Percentiles rank a stretch among this genome's conserved stretches.
These are phyloP conservation scores for Endocalyx cinctus DNA, from an alignment of 2,329 filamentous ascomycete species.

Conservation along the genomic window DNA sequence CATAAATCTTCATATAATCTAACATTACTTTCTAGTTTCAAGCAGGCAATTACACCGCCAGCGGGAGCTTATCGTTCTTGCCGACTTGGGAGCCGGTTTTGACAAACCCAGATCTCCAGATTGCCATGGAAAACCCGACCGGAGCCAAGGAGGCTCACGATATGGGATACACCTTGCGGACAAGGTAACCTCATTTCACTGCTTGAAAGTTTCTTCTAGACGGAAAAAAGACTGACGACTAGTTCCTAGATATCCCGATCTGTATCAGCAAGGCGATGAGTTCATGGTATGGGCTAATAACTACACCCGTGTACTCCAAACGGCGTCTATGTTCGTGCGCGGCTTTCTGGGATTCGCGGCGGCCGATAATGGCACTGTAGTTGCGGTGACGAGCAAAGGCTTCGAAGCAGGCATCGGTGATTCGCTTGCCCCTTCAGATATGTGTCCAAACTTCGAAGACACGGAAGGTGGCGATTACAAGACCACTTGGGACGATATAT, in stretches of 20 bases:
- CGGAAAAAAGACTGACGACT: neutral
- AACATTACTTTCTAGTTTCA: constrained; percentile 39
- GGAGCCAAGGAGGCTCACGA: constrained; percentile 59
- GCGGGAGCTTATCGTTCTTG: constrained; percentile 51
- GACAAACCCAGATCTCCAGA: constrained; percentile 48
- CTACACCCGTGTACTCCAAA: constrained; percentile 60
- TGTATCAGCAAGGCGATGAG: constrained; percentile 43
- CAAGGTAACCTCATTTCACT: constrained; percentile 22
- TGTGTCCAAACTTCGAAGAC: constrained; percentile 56
- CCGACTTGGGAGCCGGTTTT: constrained; percentile 54
- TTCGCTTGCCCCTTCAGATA: constrained; percentile 58
- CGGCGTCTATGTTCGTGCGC: constrained; percentile 55
- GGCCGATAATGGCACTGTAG: constrained; percentile 47
- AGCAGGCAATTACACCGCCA: constrained; percentile 47
- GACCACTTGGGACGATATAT: constrained; percentile 44
- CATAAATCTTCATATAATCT: neutral
- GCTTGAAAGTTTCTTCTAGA: neutral
- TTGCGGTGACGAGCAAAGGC: constrained; percentile 54
- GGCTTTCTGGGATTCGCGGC: constrained; percentile 57
- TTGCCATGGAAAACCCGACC: constrained; percentile 55
- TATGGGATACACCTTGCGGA: constrained; percentile 48
- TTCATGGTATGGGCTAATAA: constrained; percentile 64
- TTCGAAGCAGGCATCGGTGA: constrained; percentile 51
- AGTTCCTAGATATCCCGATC: constrained; percentile 35
- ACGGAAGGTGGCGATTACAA: constrained; percentile 43